Evolutionary conservation across 257 asterid genomes (phyloP), one percentile per base, ranked within the genome.

Genomic region (Voacanga thouarsii): DNA sequence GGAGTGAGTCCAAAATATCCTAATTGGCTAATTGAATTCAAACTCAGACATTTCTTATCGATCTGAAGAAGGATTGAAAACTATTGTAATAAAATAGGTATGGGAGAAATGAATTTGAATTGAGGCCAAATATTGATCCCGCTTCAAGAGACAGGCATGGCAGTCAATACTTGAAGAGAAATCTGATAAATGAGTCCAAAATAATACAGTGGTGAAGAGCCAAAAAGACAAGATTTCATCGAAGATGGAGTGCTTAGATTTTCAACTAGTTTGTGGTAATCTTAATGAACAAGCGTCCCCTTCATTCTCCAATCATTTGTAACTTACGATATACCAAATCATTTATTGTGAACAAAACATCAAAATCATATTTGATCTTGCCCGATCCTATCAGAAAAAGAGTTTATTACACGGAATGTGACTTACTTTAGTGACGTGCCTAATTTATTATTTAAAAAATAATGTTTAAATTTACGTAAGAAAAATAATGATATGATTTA

Each of bases 281-380:
- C 24, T 55, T 59, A 26, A 39, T 24, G 59, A 70, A 69, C 81
- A 78, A 69, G 81, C 55, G 71, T 78, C 56, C 28, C 71, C 30
- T 78, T 69, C 55, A 39, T n/a, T 53, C 43, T 56, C 81, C 81
- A 51, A 28, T 78, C 76, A 78, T 55, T 77, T 75, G 33, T 15
- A 0, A 12, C 30, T 6, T 23, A 66, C 2, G 37, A 33, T 33
- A 10, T n/a, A 57, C 21, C 63, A 19, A 57, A 57, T 57, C n/a
- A 19, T 57, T 57, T 7, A n/a, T 57, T 33, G 37, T 33, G 37
- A 33, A 2, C 37, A 33, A 33, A 33, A 33, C 37, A 33, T 33
- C 37, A 33, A 33, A 33, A 33, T 33, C 37, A 33, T 33, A 33
- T 33, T 33, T 33, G 37, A 33, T 33, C 37, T 33, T 33, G 37